Conservation (phyloP, 2,329 filamentous ascomycete genomes). For the Diaporthe capsici region DNA sequence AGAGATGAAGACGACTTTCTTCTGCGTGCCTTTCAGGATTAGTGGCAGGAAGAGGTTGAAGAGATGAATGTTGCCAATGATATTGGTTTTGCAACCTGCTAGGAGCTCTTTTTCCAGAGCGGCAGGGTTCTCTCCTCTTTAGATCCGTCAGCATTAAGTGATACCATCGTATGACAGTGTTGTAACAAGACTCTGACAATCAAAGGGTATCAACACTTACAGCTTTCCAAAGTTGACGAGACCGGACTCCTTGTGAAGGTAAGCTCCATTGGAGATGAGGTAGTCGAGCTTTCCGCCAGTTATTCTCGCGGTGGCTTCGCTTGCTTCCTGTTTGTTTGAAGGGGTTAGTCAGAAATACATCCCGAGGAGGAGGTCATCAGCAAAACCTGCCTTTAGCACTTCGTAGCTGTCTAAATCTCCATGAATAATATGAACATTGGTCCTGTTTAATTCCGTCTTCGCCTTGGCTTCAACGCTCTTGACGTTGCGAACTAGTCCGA, state of each 20-base stretch:
- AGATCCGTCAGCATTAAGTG: not conserved
- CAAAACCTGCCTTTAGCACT: conserved; percentile 46
- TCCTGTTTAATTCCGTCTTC: conserved; percentile 53
- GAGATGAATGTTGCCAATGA: conserved; percentile 65
- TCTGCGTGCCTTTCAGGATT: conserved; percentile 61
- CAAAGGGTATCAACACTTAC: not conserved
- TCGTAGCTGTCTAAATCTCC: conserved; percentile 59
- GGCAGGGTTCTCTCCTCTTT: conserved; percentile 49
- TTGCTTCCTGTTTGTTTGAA: conserved; percentile 51
- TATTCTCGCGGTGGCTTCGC: conserved; percentile 48
- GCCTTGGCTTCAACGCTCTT: conserved; percentile 58
- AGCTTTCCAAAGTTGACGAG: not conserved
- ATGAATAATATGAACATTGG: conserved; percentile 62
- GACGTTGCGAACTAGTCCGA: conserved; percentile 65
- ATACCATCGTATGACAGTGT: too few relatives aligned
- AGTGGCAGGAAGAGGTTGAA: conserved; percentile 68
- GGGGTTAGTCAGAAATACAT: not conserved
- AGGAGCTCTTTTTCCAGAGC: conserved; percentile 46
- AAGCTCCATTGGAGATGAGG: conserved; percentile 65
- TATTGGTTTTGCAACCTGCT: conserved; percentile 60
- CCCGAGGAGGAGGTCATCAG: not conserved
- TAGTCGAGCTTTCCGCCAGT: conserved; percentile 61
- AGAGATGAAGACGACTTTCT: conserved; percentile 69
- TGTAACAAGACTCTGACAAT: not conserved
- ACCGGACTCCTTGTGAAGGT: not conserved